Evolutionary conservation across 345 rosid genomes (phyloP).

Genomic region (Sonneratia alba): DNA sequence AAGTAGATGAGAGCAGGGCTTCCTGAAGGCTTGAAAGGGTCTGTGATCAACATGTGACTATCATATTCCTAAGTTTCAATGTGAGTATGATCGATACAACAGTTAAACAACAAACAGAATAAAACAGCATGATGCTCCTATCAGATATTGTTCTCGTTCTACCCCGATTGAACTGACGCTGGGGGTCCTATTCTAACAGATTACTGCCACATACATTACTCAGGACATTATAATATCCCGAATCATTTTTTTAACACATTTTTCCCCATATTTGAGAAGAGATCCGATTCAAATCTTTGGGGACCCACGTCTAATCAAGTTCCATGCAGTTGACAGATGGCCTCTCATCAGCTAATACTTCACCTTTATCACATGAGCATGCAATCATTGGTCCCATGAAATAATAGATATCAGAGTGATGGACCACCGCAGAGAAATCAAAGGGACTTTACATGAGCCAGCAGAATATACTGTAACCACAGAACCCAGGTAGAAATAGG

Average conservation of each 20-base stretch:
- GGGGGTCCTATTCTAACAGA: not conserved
- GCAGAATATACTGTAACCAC: not conserved
- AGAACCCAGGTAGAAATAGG: not conserved
- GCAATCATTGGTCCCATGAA: not conserved
- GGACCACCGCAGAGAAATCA: not conserved
- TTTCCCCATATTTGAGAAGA: not conserved
- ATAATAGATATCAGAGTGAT: not conserved
- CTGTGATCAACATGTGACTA: conserved; percentile 59
- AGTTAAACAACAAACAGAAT: too few relatives aligned
- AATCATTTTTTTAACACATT: too few relatives aligned
- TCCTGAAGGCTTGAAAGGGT: conserved; percentile 62
- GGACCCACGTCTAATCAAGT: not conserved
- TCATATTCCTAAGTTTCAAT: conserved; percentile 89
- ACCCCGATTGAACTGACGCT: not conserved
- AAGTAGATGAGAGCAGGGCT: conserved; percentile 82
- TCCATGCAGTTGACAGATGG: not conserved
- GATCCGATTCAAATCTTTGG: not conserved
- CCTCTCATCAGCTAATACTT: not conserved
- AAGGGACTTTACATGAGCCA: not conserved
- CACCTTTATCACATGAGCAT: not conserved
- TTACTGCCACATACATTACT: not conserved
- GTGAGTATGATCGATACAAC: conserved; percentile 26
- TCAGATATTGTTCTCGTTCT: not conserved
- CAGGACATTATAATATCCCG: not conserved
- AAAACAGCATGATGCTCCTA: too few relatives aligned